Evolutionary conservation across 192 early-diverging fungal species (phyloP).

Genomic region (Endogone sp.): DNA sequence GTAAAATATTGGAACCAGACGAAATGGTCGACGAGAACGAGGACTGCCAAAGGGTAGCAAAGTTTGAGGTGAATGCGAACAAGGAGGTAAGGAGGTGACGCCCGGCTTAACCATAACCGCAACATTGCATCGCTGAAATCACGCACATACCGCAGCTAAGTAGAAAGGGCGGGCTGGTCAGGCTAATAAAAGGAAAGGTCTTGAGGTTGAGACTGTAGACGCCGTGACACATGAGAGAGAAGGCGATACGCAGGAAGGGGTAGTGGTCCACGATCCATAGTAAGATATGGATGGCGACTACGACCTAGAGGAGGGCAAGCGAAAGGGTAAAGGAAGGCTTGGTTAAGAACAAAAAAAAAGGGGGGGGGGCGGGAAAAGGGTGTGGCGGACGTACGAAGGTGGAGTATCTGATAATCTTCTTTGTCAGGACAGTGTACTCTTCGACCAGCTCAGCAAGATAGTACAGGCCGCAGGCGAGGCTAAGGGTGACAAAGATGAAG

Average conservation of each 20-base stretch:
- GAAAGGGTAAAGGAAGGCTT: neutral
- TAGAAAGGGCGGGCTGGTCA: slow-evolving; percentile 72
- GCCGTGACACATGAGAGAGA: slow-evolving; percentile 73
- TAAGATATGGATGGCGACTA: slow-evolving; percentile 64
- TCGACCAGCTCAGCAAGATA: slow-evolving; percentile 72
- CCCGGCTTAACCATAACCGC: neutral
- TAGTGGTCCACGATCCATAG: slow-evolving; percentile 78
- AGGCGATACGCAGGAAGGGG: slow-evolving; percentile 60
- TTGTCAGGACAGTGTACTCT: slow-evolving; percentile 80
- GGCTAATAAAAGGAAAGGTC: slow-evolving; percentile 80
- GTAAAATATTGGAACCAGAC: slow-evolving; percentile 94
- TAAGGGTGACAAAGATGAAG: slow-evolving; percentile 52
- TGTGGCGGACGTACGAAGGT: slow-evolving; percentile 51
- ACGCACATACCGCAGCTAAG: slow-evolving; percentile 70
- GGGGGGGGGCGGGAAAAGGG: too few relatives aligned
- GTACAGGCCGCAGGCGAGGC: slow-evolving; percentile 78
- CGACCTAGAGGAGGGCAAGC: slow-evolving; percentile 29
- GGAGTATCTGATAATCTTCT: slow-evolving; percentile 64
- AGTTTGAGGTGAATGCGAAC: slow-evolving; percentile 15
- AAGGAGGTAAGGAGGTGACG: neutral
- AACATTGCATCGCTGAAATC: neutral
- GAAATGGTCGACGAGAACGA: slow-evolving; percentile 89
- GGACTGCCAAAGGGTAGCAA: slow-evolving; percentile 26
- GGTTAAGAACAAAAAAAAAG: neutral
- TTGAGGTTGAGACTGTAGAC: slow-evolving; percentile 78